Percentiles rank a stretch among this genome's conserved stretches.
Conservation (phyloP, 169 alveolate genomes). For the Plasmodium falciparum region DNA sequence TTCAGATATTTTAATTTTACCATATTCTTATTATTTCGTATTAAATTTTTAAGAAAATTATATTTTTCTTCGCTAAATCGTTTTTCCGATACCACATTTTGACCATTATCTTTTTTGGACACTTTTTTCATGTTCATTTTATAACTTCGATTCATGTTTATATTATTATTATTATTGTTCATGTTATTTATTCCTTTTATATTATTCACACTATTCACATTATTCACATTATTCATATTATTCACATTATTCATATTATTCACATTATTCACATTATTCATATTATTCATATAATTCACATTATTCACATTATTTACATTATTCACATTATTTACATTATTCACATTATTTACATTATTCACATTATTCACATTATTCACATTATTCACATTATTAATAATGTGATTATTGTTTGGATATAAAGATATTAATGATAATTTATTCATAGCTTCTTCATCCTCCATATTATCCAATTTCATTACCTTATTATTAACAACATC, state of each 20-base stretch:
- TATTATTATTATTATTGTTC: background rate
- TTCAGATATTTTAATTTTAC: background rate
- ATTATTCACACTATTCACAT: background rate
- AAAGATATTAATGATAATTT: too few relatives aligned
- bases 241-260: background rate
- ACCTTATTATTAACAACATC: too few relatives aligned
- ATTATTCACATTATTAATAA: background rate
- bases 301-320: background rate
- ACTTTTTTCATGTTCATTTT: conserved; percentile 16
- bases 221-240: background rate
- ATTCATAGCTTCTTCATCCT: too few relatives aligned
- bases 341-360: background rate
- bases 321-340: background rate
- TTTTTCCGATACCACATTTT: conserved; percentile 13
- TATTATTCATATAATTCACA: background rate
- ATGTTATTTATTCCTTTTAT: background rate
- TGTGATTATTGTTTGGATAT: too few relatives aligned
- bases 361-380: too few relatives aligned
- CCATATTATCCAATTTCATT: too few relatives aligned
- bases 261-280: background rate
- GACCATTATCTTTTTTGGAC: conserved; percentile 3
- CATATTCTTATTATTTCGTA: background rate
- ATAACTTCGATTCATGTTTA: background rate
- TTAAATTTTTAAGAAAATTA: conserved; percentile 9
- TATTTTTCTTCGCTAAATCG: conserved; percentile 12